These are phyloP conservation scores for Trichosanthes truncata DNA, from an alignment of 306 rosid genomes.

Conservation along the genomic window DNA sequence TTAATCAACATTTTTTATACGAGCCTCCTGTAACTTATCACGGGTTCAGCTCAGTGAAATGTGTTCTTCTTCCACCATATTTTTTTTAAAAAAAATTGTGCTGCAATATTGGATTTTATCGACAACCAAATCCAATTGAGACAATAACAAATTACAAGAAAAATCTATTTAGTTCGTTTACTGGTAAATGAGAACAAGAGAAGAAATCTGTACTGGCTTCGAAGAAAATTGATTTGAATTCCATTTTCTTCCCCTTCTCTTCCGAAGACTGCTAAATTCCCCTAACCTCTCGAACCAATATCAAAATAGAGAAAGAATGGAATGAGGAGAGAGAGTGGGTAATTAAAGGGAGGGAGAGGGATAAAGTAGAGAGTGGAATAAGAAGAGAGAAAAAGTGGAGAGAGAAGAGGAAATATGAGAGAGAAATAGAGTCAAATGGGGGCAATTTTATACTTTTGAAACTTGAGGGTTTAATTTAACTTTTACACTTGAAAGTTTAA, in stretches of 20 bases:
- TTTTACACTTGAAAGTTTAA: too few relatives aligned
- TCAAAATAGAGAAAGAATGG: too few relatives aligned
- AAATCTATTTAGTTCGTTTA: neutral
- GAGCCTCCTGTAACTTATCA: constrained; percentile 88
- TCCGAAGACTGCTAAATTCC: neutral
- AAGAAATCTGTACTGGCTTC: neutral
- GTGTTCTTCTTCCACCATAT: neutral
- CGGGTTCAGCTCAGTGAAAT: constrained; percentile 3
- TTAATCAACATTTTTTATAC: constrained; percentile 2
- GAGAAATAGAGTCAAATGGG: too few relatives aligned
- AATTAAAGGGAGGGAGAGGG: too few relatives aligned
- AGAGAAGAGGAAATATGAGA: too few relatives aligned
- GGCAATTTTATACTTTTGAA: too few relatives aligned
- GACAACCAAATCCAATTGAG: neutral
- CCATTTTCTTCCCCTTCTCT: neutral
- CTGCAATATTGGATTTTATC: neutral
- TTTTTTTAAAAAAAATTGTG: neutral
- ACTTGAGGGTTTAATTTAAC: too few relatives aligned
- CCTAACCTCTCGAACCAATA: too few relatives aligned
- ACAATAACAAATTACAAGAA: neutral
- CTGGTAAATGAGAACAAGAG: neutral
- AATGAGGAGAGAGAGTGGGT: too few relatives aligned
- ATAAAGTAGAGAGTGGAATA: too few relatives aligned
- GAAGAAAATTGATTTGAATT: neutral
- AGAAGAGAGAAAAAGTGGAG: too few relatives aligned